Evolutionary conservation across 345 rosid species (phyloP).

Genomic region (Citrus mangshanensis): DNA sequence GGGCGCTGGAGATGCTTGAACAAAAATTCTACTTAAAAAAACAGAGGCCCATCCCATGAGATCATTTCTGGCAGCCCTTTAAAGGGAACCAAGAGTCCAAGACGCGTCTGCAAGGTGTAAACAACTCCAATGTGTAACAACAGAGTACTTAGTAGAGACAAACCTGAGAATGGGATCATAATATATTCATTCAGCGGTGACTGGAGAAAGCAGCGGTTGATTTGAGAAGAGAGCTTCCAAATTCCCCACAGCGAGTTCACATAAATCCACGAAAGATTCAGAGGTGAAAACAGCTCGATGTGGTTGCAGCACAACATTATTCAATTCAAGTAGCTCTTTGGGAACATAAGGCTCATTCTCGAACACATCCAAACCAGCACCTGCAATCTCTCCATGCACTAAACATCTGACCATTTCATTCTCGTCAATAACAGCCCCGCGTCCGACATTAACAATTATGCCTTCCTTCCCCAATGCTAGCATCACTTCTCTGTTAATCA

Average conservation of each 20-base stretch:
- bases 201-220: constrained; percentile 13
- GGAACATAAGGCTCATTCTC: constrained; percentile 56
- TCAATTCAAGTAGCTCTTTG: constrained; percentile 30
- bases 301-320: constrained; percentile 49
- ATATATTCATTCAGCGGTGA: too few species aligned
- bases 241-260: constrained; percentile 37
- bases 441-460: constrained; percentile 41
- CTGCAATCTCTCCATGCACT: constrained; percentile 43
- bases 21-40: too few species aligned
- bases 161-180: too few species aligned
- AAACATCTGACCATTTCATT: constrained; percentile 45
- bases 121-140: too few species aligned
- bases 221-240: constrained; percentile 53
- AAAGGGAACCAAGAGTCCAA: too few species aligned
- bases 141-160: too few species aligned
- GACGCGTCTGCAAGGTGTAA: too few species aligned
- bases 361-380: constrained; percentile 64
- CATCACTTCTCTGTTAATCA: constrained; percentile 43
- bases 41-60: too few species aligned
- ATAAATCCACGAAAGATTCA: constrained; percentile 33
- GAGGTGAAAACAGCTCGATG: constrained; percentile 37
- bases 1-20: too few species aligned
- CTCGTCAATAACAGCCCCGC: constrained; percentile 47
- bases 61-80: too few species aligned
- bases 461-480: constrained; percentile 41